Conservation (phyloP, 768 basidiomycete species). For the Boletus sp. region DNA sequence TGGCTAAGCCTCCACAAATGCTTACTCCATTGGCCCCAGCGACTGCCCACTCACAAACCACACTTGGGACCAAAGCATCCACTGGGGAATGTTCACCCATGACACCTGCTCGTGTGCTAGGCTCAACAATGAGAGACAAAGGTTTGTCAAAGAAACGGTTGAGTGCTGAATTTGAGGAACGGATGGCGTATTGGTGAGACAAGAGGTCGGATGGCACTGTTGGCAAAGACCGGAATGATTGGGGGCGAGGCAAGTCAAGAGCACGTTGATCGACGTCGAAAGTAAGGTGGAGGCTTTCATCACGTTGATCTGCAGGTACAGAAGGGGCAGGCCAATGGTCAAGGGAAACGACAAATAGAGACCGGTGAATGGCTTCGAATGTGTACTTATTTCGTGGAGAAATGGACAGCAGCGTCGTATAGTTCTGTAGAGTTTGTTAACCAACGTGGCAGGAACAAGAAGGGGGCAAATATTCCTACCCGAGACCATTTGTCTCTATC, state of each 20-base stretch:
- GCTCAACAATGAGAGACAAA: slow-evolving; percentile 79
- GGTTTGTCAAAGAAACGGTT: slow-evolving; percentile 94
- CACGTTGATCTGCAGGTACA: slow-evolving; percentile 18
- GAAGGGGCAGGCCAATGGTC: slow-evolving; percentile 61
- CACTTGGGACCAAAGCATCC: slow-evolving; percentile 87
- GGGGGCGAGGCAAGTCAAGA: neutral
- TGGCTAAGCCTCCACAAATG: slow-evolving; percentile 54
- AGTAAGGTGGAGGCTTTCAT: slow-evolving; percentile 31
- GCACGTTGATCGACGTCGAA: slow-evolving; percentile 27
- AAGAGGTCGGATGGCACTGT: slow-evolving; percentile 42
- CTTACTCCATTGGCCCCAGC: slow-evolving; percentile 25
- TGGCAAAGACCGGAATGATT: slow-evolving; percentile 9
- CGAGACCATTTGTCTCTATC: slow-evolving; percentile 79
- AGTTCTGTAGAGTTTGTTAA: slow-evolving; percentile 46
- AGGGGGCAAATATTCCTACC: slow-evolving; percentile 40
- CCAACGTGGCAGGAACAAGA: neutral
- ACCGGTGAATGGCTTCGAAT: slow-evolving; percentile 65
- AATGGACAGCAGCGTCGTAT: slow-evolving; percentile 62
- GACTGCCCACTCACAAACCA: slow-evolving; percentile 80
- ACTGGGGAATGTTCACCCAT: slow-evolving; percentile 90
- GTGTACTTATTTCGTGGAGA: slow-evolving; percentile 62
- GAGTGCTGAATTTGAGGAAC: slow-evolving; percentile 60
- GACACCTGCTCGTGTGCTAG: slow-evolving; percentile 79
- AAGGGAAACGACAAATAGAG: slow-evolving; percentile 77
- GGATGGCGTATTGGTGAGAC: slow-evolving; percentile 72